These are phyloP conservation scores for Yarrowia sp. DNA, from an alignment of 805 yeast genomes.

Conservation along the genomic window DNA sequence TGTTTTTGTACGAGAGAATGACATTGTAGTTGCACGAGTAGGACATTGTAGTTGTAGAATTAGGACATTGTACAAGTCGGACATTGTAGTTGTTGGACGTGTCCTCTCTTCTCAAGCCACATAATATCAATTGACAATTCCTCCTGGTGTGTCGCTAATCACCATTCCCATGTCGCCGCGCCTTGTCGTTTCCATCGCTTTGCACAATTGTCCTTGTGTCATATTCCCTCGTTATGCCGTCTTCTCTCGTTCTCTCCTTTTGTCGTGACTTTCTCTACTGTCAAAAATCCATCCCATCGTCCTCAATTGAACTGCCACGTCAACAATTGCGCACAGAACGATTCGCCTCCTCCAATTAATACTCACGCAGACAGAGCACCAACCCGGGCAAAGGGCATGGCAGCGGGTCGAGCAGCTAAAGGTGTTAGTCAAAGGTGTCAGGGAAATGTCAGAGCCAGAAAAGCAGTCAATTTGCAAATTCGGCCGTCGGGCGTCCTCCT, in stretches of 20 bases:
- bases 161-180: too few species aligned
- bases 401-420: constrained; percentile 39
- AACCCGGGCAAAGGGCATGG: constrained; percentile 38
- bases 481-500: not conserved
- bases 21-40: not conserved
- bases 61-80: not conserved
- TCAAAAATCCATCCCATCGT: not conserved
- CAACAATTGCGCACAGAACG: not conserved
- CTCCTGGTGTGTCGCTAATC: too few species aligned
- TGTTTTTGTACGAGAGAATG: too few species aligned
- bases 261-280: not conserved
- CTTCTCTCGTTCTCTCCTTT: too few species aligned
- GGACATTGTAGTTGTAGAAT: not conserved
- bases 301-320: constrained; percentile 23
- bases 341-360: constrained; percentile 1
- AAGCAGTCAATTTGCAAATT: constrained; percentile 4
- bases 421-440: constrained; percentile 23
- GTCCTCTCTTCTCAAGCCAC: too few species aligned
- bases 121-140: too few species aligned
- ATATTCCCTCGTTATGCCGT: too few species aligned
- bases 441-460: not conserved
- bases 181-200: too few species aligned
- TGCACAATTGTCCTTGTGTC: too few species aligned
- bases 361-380: constrained; percentile 39
- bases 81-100: not conserved